Conservation (phyloP, 2,329 filamentous ascomycete genomes). For the Verticillium klebahnii region DNA sequence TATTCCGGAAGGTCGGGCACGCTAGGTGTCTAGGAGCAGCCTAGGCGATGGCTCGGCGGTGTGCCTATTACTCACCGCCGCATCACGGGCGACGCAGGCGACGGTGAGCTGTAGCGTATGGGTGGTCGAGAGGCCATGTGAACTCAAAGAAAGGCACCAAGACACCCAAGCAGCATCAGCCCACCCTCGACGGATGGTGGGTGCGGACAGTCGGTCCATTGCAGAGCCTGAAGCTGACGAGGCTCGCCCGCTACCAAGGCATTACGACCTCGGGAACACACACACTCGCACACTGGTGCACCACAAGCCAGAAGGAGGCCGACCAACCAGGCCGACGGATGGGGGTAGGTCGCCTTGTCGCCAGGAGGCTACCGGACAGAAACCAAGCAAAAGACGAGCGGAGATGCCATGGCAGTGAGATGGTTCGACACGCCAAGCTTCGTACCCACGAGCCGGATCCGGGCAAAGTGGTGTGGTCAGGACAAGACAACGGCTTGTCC, state of each 20-base stretch:
- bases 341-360: neutral
- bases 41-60: neutral
- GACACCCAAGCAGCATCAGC: neutral
- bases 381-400: neutral
- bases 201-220: neutral
- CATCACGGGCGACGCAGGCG: neutral
- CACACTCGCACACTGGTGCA: neutral
- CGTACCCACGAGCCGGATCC: neutral
- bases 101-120: neutral
- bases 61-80: neutral
- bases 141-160: neutral
- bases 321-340: neutral
- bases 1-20: neutral
- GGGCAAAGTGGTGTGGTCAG: neutral
- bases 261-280: neutral
- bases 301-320: neutral
- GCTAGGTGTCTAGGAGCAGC: neutral
- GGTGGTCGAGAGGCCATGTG: neutral
- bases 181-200: neutral
- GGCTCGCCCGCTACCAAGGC: neutral
- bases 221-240: neutral
- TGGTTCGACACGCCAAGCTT: neutral
- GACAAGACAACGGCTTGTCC: neutral
- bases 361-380: neutral
- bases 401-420: neutral